Conservation (phyloP, 23 red algal genomes). For the Gracilaria vermiculophylla region DNA sequence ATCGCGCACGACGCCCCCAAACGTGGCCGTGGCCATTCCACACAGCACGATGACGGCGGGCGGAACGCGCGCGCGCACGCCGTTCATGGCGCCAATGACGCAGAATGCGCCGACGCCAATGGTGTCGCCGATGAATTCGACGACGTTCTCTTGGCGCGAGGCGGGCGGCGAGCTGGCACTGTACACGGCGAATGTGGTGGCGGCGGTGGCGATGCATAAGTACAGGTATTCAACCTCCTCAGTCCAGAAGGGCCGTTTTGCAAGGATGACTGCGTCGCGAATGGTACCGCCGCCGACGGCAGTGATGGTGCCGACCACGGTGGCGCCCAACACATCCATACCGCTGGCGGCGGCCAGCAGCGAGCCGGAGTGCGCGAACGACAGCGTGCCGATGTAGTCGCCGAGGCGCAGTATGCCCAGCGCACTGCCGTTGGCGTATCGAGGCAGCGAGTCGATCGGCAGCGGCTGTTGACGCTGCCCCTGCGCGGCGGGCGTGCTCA, state of each 20-base stretch:
- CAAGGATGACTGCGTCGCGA: conserved; percentile 65
- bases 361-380: conserved; percentile 58
- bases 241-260: conserved; percentile 52
- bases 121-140: conserved; percentile 43
- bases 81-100: conserved; percentile 65
- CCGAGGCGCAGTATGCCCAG: conserved; percentile 17
- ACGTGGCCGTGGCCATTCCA: conserved; percentile 64
- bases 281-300: conserved; percentile 73
- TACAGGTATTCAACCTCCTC: conserved; percentile 38
- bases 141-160: background rate
- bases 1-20: conserved; percentile 72
- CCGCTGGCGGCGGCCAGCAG: conserved; percentile 53
- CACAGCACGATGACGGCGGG: conserved; percentile 25
- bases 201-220: background rate
- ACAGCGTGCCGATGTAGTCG: conserved; percentile 56
- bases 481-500: background rate
- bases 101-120: conserved; percentile 57
- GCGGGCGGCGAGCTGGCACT: background rate
- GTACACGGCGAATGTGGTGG: conserved; percentile 26
- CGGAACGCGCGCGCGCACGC: conserved; percentile 7
- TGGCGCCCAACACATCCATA: conserved; percentile 65
- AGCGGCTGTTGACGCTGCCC: no score
- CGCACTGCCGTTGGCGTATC: conserved; percentile 1
- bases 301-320: conserved; percentile 66
- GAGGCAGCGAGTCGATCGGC: conserved; percentile 8